Evolutionary conservation across 805 yeast species (phyloP), one percentile per base, ranked within the genome.

Genomic region (Candida sakaeoensis): DNA sequence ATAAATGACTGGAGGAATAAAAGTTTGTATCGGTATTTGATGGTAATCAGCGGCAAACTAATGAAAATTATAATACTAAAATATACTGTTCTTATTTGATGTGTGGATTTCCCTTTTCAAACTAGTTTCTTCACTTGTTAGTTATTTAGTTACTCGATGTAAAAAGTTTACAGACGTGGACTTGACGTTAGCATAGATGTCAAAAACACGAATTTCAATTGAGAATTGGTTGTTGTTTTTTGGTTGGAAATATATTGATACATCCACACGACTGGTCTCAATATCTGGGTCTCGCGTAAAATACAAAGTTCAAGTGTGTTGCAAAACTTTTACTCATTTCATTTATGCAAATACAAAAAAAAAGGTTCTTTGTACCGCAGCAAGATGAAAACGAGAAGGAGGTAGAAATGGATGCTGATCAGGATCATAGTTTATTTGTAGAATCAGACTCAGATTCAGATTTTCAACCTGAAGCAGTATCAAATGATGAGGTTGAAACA

Each of bases 321-420:
- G 32, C 32, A 28, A 28, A 28, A 28, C 19, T 28, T 28, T 15
- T 7, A 10, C 7, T 7, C 14, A 12, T 14, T 5, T 5, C 5
- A 32, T 32, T 19, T n/a, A 32, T 32, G 35, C 35, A 32, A 32
- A 21, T 32, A 5, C 9, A 10, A 5, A 32, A 32, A 10, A 18
- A 15, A 8, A 19, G 35, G 26, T 32, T 32, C 22, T 32, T 32
- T 32, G 26, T 19, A 32, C 23, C 25, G 14, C 22, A 32, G 8
- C 17, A 32, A 21, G 24, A 7, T 21, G 24, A 21, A 21, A 21
- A 6, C 9, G 9, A 21, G 6, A 21, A 21, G 8, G 24, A 21
- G 9, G 24, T 21, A 21, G 24, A 19, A 6, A 13, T 19, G 13
- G 17, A 21, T 16, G 16, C 12, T 9, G 35, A 32, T 21, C 10